A percentile compares a stretch with the other conserved stretches of the same genome.
These are phyloP conservation scores for Pichia sp. DNA, from an alignment of 1,139 yeast species.

Conservation along the genomic window DNA sequence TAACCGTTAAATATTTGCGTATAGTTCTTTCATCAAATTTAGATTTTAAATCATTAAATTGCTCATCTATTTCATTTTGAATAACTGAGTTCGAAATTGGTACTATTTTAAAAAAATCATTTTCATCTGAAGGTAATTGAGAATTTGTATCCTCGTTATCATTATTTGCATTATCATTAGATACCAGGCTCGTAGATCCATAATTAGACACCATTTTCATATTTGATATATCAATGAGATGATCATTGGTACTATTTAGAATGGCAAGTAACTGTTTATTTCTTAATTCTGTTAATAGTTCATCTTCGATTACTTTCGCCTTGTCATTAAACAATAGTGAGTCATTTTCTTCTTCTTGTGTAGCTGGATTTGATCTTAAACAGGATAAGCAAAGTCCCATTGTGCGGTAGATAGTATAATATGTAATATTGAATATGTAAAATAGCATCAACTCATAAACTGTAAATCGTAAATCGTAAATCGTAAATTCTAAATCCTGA, in stretches of 20 bases:
- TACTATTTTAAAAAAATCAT: constrained; percentile 9
- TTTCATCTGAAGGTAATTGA: constrained; percentile 5
- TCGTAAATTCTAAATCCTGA: not conserved
- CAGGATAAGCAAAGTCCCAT: constrained; percentile 30
- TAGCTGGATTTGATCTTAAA: constrained; percentile 14
- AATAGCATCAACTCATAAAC: not conserved
- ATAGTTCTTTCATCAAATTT: constrained; percentile 11
- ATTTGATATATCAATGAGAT: constrained; percentile 22
- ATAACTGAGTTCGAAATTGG: constrained; percentile 10
- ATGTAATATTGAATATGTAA: not conserved
- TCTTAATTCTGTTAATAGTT: constrained; percentile 22
- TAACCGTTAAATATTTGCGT: constrained; percentile 1
- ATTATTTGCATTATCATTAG: not conserved
- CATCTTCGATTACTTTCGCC: constrained; percentile 16
- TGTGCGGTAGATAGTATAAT: not conserved
- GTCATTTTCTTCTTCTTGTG: constrained; percentile 24
- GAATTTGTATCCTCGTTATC: constrained; percentile 8
- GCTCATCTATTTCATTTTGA: constrained; percentile 13
- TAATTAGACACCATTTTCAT: constrained; percentile 11
- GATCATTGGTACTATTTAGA: constrained; percentile 28
- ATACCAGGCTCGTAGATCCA: not conserved
- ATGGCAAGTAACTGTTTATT: constrained; percentile 27
- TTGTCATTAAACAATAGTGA: constrained; percentile 24
- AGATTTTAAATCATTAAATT: constrained; percentile 6
- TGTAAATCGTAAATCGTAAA: not conserved